Conservation (phyloP, 1,284 basidiomycete species). For the Cystobasidium sp. region DNA sequence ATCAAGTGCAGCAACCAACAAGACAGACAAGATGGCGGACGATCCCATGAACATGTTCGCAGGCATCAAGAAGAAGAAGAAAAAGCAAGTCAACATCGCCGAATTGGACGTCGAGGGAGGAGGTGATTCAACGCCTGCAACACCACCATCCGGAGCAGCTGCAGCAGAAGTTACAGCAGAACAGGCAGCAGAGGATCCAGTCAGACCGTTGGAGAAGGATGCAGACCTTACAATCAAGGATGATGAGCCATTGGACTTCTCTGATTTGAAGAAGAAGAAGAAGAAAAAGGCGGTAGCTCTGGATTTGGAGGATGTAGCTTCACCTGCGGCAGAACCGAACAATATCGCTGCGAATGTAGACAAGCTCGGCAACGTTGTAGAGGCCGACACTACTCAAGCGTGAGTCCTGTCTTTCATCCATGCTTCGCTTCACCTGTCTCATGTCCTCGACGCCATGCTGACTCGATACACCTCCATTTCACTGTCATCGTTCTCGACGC, state of each 20-base stretch:
- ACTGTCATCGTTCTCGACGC: background rate
- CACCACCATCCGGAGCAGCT: constrained; percentile 54
- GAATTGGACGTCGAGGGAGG: constrained; percentile 60
- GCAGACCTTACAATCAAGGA: constrained; percentile 42
- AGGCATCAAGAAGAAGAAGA: constrained; percentile 62
- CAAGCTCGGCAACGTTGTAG: constrained; percentile 30
- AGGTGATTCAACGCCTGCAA: constrained; percentile 47
- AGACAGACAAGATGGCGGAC: constrained; percentile 28
- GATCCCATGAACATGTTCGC: constrained; percentile 58
- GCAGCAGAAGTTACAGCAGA: constrained; percentile 25
- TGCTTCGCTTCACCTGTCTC: background rate
- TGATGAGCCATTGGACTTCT: constrained; percentile 65
- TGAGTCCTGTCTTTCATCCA: constrained; percentile 38
- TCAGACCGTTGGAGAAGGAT: constrained; percentile 31
- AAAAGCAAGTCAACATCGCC: constrained; percentile 57
- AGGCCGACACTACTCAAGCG: constrained; percentile 46
- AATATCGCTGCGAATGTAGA: constrained; percentile 35
- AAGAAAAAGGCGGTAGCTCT: constrained; percentile 74
- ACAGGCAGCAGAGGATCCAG: constrained; percentile 35
- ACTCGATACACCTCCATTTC: background rate
- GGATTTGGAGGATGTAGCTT: constrained; percentile 62
- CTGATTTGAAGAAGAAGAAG: constrained; percentile 77
- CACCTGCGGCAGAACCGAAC: constrained; percentile 40
- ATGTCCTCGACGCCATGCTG: background rate
- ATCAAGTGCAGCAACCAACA: background rate